phyloP scores from a whole-genome alignment of 768 basidiomycete species.

The Piloderma croceum region DNA sequence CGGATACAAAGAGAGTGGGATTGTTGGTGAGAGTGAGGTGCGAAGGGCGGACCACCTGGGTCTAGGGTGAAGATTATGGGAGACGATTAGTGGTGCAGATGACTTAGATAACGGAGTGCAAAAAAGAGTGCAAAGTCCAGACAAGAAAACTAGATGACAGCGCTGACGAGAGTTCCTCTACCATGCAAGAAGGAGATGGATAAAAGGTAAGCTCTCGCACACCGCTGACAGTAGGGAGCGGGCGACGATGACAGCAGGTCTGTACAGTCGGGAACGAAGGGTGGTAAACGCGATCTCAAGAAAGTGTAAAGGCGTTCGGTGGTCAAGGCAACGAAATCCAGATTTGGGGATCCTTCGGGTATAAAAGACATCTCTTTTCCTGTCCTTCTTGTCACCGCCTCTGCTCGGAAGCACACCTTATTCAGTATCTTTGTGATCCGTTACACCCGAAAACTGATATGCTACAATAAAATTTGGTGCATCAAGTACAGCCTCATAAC shows the following conservation, averaged over 20 bases:
- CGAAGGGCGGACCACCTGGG: constrained; percentile 58
- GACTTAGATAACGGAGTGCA: constrained; percentile 14
- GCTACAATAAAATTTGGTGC: too few relatives aligned
- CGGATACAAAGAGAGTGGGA: constrained; percentile 34
- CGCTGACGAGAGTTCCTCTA: constrained; percentile 19
- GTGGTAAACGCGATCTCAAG: constrained; percentile 8
- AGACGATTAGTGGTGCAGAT: constrained; percentile 6
- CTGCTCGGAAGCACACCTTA: constrained; percentile 11
- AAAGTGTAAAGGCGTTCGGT: constrained; percentile 29
- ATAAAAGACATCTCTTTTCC: constrained; percentile 26
- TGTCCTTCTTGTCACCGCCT: not conserved
- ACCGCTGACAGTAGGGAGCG: constrained; percentile 34
- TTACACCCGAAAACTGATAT: too few relatives aligned
- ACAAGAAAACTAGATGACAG: constrained; percentile 11
- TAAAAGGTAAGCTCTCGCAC: constrained; percentile 23
- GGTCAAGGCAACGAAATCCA: constrained; percentile 51
- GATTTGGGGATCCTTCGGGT: too few relatives aligned
- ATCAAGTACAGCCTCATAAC: too few relatives aligned
- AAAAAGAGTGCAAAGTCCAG: constrained; percentile 22
- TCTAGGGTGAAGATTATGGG: constrained; percentile 22
- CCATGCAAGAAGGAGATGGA: too few relatives aligned
- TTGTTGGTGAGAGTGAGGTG: constrained; percentile 25
- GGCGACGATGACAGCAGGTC: constrained; percentile 20
- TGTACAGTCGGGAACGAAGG: constrained; percentile 20
- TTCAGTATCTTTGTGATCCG: constrained; percentile 8